Evolutionary conservation across 140 eudicot species (phyloP), one percentile per base, ranked within the genome.

Genomic region (Stevia rebaudiana): DNA sequence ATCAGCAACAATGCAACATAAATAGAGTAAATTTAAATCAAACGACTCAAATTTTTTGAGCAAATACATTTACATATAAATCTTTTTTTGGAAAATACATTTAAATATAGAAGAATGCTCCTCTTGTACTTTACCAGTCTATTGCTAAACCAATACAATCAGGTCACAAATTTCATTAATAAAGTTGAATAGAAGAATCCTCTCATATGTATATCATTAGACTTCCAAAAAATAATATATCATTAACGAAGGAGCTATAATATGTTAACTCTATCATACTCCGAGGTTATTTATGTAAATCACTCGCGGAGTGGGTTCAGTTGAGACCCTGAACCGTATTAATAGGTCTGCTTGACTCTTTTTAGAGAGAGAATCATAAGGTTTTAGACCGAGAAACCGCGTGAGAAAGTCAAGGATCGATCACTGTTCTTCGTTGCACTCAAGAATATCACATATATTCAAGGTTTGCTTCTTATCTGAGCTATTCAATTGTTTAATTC

Each of bases 341-440:
- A 70, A 63, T 48, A 42, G 33, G 69, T 44, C 66, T 25, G 71
- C 74, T 66, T 35, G 57, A 77, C 77, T 69, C 55, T 57, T 31
- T 17, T 43, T 24, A 52, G 57, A 13, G 67, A 60, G 51, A 39
- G 61, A 40, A 46, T 0, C 15, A 67, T 61, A 63, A 61, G 46
- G 70, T 48, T 66, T 67, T 50, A 31, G 75, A 43, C 50, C 64
- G 64, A 68, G 80, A 75, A 70, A 76, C 76, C 80, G 76, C 80
- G 72, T 55, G 68, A 59, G 40, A 70, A 63, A 70, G 69, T 59
- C 76, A 69, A 44, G 76, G 72, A 69, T 76, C 80, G 19, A 19
- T 76, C 57, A 15, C 43, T 25, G 12, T 41, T 63, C 66, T 40
- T 72, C 58, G 18, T 30, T 63, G n/a, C n/a, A 62, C 70, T 40